These are phyloP conservation scores for Entomortierella beljakovae DNA, from an alignment of 192 early-diverging fungal genomes.

Conservation along the genomic window DNA sequence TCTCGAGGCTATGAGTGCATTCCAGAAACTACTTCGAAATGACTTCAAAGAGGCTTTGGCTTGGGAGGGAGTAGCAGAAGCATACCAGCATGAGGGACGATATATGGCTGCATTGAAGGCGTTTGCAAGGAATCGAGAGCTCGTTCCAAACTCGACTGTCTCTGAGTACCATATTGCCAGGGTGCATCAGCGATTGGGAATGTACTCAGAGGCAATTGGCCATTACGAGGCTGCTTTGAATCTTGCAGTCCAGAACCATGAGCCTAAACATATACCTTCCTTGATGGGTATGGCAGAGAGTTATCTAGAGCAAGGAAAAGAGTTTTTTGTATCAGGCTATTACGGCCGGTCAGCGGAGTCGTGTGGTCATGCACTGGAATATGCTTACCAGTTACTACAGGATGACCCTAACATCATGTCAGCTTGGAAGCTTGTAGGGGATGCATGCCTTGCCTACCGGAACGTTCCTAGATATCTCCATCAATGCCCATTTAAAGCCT, in stretches of 20 bases:
- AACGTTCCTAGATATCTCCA: conserved; percentile 61
- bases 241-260: conserved; percentile 42
- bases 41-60: conserved; percentile 69
- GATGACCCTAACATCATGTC: conserved; percentile 49
- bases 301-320: conserved; percentile 59
- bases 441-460: conserved; percentile 64
- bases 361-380: conserved; percentile 58
- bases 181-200: conserved; percentile 65
- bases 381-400: conserved; percentile 20
- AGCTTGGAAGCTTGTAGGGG: conserved; percentile 72
- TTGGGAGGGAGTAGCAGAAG: conserved; percentile 87
- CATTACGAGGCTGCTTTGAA: conserved; percentile 55
- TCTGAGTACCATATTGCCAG: conserved; percentile 59
- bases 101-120: conserved; percentile 84
- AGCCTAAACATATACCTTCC: conserved; percentile 57
- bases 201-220: conserved; percentile 63
- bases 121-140: conserved; percentile 73
- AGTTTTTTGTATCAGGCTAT: conserved; percentile 69
- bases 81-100: conserved; percentile 76
- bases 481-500: conserved; percentile 35
- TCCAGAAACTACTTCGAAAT: conserved; percentile 86
- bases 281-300: conserved; percentile 65
- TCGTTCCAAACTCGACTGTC: conserved; percentile 65
- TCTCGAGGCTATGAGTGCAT: conserved; percentile 70
- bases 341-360: conserved; percentile 74